These are phyloP conservation scores for Amylocystis lapponica DNA, from an alignment of 768 basidiomycete genomes.

Conservation along the genomic window DNA sequence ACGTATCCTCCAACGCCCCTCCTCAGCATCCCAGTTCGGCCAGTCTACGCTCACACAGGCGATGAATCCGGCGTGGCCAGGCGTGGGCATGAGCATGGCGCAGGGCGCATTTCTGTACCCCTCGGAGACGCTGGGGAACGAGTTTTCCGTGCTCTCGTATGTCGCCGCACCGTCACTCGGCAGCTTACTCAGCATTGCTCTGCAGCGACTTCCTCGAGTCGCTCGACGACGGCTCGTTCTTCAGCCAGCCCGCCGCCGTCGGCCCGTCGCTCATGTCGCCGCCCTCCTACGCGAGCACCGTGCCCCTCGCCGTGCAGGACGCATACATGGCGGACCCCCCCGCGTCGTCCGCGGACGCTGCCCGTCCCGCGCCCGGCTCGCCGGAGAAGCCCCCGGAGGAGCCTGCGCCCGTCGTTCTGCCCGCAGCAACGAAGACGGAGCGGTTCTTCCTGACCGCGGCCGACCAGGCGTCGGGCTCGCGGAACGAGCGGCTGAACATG, in stretches of 20 bases:
- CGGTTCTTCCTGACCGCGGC: conserved; percentile 89
- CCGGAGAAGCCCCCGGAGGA: conserved; percentile 31
- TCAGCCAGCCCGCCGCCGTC: conserved; percentile 51
- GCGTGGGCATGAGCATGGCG: conserved; percentile 39
- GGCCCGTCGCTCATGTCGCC: conserved; percentile 40
- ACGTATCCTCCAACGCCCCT: conserved; percentile 5
- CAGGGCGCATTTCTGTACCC: conserved; percentile 59
- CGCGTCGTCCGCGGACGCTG: conserved; percentile 16
- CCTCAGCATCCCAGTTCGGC: conserved; percentile 18
- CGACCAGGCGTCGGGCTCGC: conserved; percentile 86
- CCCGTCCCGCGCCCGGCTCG: conserved; percentile 12
- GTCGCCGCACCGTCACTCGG: conserved; percentile 22
- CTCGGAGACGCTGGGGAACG: conserved; percentile 69
- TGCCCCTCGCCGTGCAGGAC: conserved; percentile 20
- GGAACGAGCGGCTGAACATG: conserved; percentile 83
- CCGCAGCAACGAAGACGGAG: conserved; percentile 77
- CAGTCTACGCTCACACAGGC: conserved; percentile 3
- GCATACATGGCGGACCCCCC: conserved; percentile 22
- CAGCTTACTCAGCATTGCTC: not conserved
- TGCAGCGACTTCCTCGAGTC: conserved; percentile 83
- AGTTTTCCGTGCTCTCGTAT: conserved; percentile 77
- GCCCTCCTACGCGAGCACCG: conserved; percentile 19
- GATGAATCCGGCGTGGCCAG: conserved; percentile 45
- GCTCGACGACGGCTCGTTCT: conserved; percentile 79
- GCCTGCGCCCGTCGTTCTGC: conserved; percentile 48